A percentile compares a stretch with the other conserved stretches of the same genome.
These are phyloP conservation scores for Panicum hallii DNA, from an alignment of 202 grass and related monocot species.

Conservation along the genomic window DNA sequence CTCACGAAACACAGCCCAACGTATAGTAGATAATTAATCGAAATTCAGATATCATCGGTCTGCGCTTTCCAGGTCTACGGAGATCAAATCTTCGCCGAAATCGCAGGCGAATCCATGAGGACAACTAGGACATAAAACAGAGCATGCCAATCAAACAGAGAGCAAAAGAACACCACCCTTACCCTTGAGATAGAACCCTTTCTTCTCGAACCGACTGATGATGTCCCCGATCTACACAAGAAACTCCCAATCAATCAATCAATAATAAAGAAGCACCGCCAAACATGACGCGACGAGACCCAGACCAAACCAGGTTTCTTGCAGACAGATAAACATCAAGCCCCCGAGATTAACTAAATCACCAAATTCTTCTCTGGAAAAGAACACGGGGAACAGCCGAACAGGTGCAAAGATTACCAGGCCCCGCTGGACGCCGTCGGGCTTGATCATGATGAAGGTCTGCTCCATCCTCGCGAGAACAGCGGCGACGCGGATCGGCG, in stretches of 20 bases:
- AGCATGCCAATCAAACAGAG: too few relatives aligned
- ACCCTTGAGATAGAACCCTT: slow-evolving; percentile 98
- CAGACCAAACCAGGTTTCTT: neutral
- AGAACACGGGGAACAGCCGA: neutral
- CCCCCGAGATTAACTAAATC: neutral
- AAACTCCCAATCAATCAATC: neutral
- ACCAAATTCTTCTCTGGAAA: neutral
- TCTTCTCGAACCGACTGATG: slow-evolving; percentile 93
- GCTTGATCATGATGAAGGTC: slow-evolving; percentile 98
- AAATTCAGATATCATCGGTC: too few relatives aligned
- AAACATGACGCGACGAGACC: neutral
- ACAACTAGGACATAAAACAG: too few relatives aligned
- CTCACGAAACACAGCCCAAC: too few relatives aligned
- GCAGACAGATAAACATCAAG: neutral
- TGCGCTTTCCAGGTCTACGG: too few relatives aligned
- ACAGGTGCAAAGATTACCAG: slow-evolving; percentile 49
- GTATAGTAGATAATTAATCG: too few relatives aligned
- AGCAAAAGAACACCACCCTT: neutral
- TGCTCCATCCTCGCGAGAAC: slow-evolving; percentile 60
- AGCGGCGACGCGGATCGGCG: neutral
- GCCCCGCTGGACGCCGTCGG: slow-evolving; percentile 90
- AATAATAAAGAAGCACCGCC: too few relatives aligned
- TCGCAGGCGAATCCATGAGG: too few relatives aligned
- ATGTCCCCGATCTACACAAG: slow-evolving; percentile 78
- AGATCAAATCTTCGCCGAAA: too few relatives aligned